Evolutionary conservation across 805 yeast genomes (phyloP).

Genomic region (Zygosaccharomyces kombuchaensis): DNA sequence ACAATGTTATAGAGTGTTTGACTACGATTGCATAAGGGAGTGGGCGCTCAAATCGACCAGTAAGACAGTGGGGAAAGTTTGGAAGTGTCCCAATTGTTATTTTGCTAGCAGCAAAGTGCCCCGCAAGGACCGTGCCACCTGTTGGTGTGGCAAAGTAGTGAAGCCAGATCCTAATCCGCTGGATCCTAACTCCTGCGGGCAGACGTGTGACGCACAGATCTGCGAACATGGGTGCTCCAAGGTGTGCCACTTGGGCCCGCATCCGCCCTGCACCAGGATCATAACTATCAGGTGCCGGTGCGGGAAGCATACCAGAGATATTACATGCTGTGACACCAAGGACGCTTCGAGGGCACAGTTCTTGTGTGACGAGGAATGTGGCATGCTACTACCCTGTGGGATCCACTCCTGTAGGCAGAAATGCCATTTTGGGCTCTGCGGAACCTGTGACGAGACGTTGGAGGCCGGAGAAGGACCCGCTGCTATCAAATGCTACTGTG

Average conservation of each 20-base stretch:
- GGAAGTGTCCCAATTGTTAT: conserved; percentile 82
- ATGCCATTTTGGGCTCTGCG: conserved; percentile 86
- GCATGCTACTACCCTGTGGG: conserved; percentile 62
- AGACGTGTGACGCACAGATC: conserved; percentile 57
- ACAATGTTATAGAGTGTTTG: conserved; percentile 77
- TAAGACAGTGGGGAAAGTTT: conserved; percentile 52
- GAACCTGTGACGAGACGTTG: conserved; percentile 54
- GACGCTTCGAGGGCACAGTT: conserved; percentile 45
- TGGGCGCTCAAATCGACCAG: conserved; percentile 83
- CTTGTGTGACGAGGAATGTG: conserved; percentile 57
- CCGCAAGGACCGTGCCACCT: conserved; percentile 44
- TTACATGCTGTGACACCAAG: conserved; percentile 75
- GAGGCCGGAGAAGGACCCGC: conserved; percentile 8
- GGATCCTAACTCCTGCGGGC: conserved; percentile 86
- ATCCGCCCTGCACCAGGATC: conserved; percentile 72
- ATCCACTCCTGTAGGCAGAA: conserved; percentile 55
- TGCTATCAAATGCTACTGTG: conserved; percentile 70
- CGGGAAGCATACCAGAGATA: conserved; percentile 60
- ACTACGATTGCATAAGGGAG: conserved; percentile 73
- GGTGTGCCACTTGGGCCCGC: conserved; percentile 87
- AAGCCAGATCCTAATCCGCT: conserved; percentile 58
- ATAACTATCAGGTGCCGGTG: conserved; percentile 68
- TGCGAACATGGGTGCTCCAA: conserved; percentile 75
- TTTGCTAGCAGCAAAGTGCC: conserved; percentile 45
- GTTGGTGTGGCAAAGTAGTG: conserved; percentile 85